Conservation (phyloP, 495 filamentous ascomycete species). For the Penicillium tannophilum region DNA sequence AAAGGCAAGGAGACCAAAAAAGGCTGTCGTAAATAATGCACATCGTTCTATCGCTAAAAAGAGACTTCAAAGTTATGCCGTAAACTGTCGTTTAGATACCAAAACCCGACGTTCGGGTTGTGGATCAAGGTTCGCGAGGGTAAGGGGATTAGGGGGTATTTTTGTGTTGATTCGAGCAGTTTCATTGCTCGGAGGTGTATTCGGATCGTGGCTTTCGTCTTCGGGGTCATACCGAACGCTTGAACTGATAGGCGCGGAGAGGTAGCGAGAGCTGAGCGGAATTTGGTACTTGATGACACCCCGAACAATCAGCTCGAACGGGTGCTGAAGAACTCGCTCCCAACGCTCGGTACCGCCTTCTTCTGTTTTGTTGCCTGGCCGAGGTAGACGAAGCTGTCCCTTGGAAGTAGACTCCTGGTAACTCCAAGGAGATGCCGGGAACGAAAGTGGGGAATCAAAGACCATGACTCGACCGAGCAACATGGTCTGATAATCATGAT, state of each 20-base stretch:
- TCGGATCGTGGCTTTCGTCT: slow-evolving; percentile 30
- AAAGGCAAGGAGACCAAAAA: slow-evolving; percentile 11
- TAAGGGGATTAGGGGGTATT: slow-evolving; percentile 8
- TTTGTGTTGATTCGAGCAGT: slow-evolving; percentile 28
- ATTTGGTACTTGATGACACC: slow-evolving; percentile 88
- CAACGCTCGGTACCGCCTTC: slow-evolving; percentile 84
- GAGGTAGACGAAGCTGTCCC: slow-evolving; percentile 77
- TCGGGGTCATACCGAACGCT: slow-evolving; percentile 55
- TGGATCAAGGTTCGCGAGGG: slow-evolving; percentile 15
- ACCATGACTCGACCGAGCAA: slow-evolving; percentile 81
- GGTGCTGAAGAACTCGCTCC: slow-evolving; percentile 86
- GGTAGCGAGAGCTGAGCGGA: slow-evolving; percentile 71
- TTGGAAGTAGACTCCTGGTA: slow-evolving; percentile 64
- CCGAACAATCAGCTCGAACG: slow-evolving; percentile 88
- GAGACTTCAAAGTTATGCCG: slow-evolving; percentile 23
- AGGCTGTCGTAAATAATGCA: slow-evolving; percentile 31
- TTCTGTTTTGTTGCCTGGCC: slow-evolving; percentile 88
- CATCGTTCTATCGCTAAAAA: slow-evolving; percentile 35
- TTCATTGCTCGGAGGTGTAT: slow-evolving; percentile 27
- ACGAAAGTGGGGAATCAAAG: slow-evolving; percentile 84
- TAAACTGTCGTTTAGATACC: slow-evolving; percentile 31
- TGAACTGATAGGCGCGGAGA: slow-evolving; percentile 55
- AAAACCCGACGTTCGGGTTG: slow-evolving; percentile 8
- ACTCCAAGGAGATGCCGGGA: slow-evolving; percentile 85
- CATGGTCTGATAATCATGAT: slow-evolving; percentile 76